Base-by-base conservation (phyloP, 768 basidiomycete species). In the Gyrodon lividus region DNA sequence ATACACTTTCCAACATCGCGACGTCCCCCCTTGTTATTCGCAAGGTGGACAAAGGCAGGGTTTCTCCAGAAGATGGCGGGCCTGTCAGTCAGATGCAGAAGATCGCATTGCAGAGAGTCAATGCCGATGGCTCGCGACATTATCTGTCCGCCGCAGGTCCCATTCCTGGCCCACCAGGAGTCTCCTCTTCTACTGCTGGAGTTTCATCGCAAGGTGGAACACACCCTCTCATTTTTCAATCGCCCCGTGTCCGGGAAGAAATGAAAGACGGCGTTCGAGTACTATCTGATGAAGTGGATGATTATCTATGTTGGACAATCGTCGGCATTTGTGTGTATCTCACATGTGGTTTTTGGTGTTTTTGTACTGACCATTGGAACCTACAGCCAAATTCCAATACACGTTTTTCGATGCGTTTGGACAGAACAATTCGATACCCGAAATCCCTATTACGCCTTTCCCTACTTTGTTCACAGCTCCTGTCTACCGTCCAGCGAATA, bases 1-100 rank as follows among this genome's bases (percentile, higher is more conserved):
- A 96, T 62, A 83, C 88, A 0, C 81, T 86, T 54, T 89, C 89
- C 10, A 92, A 92, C 28, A 89, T 91, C 51, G 83, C 87, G 1
- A 93, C 91, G 0, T 85, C 91, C 6, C 89, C 92, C 0, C 78
- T 96, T 37, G 76, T 92, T 57, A 88, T 98, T 46, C 89, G 92
- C 55, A 95, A 95, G 69, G 91, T 98, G 24, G 92, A 95, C 69
- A 94, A 94, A 63, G 89, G 89, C 24, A 77, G 84, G 52, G 87
- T 95, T 33, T 82, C 84, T n/a, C 73, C 79, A n/a, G 90, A 93
- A 59, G 88, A 93, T 63, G 89, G 89, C 17, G 90, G 92, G 5
- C 94, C 92, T 37, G 89, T 98, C 56, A 93, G 91, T 62, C 93
- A 96, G 69, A 92, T 98, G 85, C 94, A 98, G 73, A 92, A 95